Base-by-base conservation (phyloP, 2,329 filamentous ascomycete genomes). In the Stenocarpella maydis region DNA sequence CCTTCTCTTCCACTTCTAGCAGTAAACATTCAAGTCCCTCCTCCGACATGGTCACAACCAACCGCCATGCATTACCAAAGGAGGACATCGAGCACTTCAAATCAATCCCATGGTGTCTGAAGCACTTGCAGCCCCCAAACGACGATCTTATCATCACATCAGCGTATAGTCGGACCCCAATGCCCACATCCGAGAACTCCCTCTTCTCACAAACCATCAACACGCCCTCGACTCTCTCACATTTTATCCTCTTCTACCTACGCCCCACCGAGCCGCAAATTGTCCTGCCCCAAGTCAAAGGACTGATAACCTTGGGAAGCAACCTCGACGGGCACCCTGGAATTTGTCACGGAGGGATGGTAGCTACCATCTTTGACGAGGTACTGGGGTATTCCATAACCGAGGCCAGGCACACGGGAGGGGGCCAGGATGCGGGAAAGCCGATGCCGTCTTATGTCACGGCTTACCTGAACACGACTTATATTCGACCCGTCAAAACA, bases 341-440 rank as follows among this genome's bases (percentile, higher is more conserved):
- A 3, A 80, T 87, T 8, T 78, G 82, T 12, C 89, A 91, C 75
- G 88, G 89, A 24, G 89, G 88, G 1, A 82, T 90, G 37, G 82
- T 87, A 8, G 83, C 83, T 10, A 83, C 85, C 0, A 75, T 91
- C n/a, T 75, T 91, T 26, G 88, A 91, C 74, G 88, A 91, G 74
- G 77, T 80, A 7, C 84, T 86, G 75, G 87, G 88, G 1, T 78
- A 84, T 7, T 71, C 88, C 21, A 78, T 87, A 12, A 79, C 79
- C 3, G 73, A 83, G 34, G 86, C 86, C 71, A 71, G 71, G 52
- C 37, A 47, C 17, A 34, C 43, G 19, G 26, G 31, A 41, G 73
- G 43, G 67, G 39, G 34, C 5, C 66, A 71, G 15, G 65, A 65
- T 24, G 67, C 76, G 8, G 73, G 7, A 49, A 70, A 4, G 55